Evolutionary conservation across 768 basidiomycete genomes (phyloP), one percentile per base, ranked within the genome.

Genomic region (Flagelloscypha sp.): DNA sequence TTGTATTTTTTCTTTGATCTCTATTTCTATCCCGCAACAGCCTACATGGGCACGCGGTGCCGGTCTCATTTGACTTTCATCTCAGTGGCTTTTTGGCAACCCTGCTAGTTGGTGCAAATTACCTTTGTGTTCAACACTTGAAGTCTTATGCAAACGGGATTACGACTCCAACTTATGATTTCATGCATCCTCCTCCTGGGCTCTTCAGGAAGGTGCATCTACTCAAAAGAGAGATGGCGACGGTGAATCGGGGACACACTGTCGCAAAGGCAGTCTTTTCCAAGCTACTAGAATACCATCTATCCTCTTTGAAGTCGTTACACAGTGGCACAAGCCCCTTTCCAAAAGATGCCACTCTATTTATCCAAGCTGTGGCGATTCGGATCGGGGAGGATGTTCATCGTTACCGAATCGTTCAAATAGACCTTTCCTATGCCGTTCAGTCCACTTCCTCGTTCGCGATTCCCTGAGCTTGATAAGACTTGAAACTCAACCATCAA

Each of bases 101-200:
- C 33, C 31, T 42, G 35, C n/a, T 47, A 94, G 92, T 57, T 92
- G 9, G 58, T 61, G 40, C 48, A 53, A 6, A 57, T 90, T 27
- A 62, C 74, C 63, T 16, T 56, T 95, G 27, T 63, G 68, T 4
- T 79, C 82, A 1, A 61, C 66, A 6, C 59, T 94, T 30, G 59
- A 59, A 19, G 52, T 56, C 3, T 61, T 87, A 22, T 78, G 80
- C 35, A 82, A 93, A 45, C 78, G 80, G 44, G 69, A 72, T 37
- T 95, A 87, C 57, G 94, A 97, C 58, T 49, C 62, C 22, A 61
- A 74, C 20, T 89, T 92, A 13, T 74, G 79, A 29, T 95, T 92
- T 50, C 93, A 97, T 52, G 72, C 84, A 9, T 93, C 89, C 2
- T 76, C 95, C 36, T 88, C 79, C 7, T 95, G 93, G 92, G 76